These are phyloP conservation scores for Nicotiana attenuata DNA, from an alignment of 257 asterid species.

Conservation along the genomic window DNA sequence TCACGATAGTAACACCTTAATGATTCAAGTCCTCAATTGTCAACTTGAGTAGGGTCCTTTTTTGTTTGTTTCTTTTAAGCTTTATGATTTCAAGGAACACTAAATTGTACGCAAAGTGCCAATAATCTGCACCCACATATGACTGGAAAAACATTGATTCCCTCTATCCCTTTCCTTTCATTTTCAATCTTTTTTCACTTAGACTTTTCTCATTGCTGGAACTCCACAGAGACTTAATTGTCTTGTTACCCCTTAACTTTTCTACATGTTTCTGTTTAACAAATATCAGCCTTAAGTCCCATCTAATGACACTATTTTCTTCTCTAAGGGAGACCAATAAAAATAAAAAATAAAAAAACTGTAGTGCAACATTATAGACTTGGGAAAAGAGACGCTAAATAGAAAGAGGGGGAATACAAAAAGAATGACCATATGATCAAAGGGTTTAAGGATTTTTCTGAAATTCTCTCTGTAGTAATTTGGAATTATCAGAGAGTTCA, in stretches of 20 bases:
- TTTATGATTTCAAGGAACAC: not conserved
- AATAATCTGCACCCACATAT: not conserved
- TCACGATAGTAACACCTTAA: not conserved
- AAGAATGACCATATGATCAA: not conserved
- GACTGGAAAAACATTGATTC: not conserved
- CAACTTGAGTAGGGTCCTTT: not conserved
- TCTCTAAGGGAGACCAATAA: not conserved
- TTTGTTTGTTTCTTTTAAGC: not conserved
- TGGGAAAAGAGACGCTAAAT: not conserved
- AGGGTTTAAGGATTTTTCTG: not conserved
- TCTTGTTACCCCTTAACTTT: not conserved
- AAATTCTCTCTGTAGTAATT: not conserved
- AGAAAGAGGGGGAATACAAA: not conserved
- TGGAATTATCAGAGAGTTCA: slow-evolving; percentile 16
- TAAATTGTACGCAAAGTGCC: not conserved
- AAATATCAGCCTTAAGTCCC: not conserved
- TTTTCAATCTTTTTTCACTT: not conserved
- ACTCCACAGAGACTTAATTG: not conserved
- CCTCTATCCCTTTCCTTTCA: not conserved
- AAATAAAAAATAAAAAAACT: not conserved
- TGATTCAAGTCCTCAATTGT: not conserved
- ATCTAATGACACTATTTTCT: not conserved
- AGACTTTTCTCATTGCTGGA: not conserved
- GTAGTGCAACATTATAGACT: not conserved
- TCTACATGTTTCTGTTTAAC: not conserved